These are phyloP conservation scores for Phytophthora europaea DNA, from an alignment of 352 stramenopile genomes.

Conservation along the genomic window DNA sequence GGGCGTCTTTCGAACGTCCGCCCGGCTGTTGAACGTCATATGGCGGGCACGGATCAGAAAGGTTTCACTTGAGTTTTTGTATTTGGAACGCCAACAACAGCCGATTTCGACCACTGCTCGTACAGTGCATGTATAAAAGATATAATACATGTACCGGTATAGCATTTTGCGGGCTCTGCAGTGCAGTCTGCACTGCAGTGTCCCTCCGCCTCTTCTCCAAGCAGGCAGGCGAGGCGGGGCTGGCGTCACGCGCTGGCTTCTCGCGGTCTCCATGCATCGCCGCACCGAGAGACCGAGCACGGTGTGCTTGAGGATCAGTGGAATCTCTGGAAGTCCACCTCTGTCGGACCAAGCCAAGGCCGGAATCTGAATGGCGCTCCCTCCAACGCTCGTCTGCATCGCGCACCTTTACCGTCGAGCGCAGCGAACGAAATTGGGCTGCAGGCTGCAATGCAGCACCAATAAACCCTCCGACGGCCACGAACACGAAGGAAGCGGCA, in stretches of 20 bases:
- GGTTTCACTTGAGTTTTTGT: constrained; percentile 15
- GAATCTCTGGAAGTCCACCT: constrained; percentile 3
- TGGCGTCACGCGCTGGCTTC: constrained; percentile 37
- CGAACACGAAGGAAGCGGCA: neutral
- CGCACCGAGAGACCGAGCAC: constrained; percentile 10
- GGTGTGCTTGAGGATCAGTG: neutral
- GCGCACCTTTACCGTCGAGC: neutral
- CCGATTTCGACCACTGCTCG: neutral
- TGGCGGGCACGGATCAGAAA: constrained; percentile 33
- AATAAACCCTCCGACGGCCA: neutral
- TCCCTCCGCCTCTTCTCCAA: constrained; percentile 29
- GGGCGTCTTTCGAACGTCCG: constrained; percentile 16
- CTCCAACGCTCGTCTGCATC: constrained; percentile 7
- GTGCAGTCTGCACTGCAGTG: neutral
- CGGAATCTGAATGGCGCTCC: neutral
- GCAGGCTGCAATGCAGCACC: neutral
- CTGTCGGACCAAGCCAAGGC: constrained; percentile 1
- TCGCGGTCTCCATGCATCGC: neutral
- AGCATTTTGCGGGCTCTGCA: neutral
- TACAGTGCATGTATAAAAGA: no score
- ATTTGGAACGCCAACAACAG: constrained; percentile 1
- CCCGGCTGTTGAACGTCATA: constrained; percentile 13
- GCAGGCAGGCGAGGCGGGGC: constrained; percentile 7
- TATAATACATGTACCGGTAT: no score
- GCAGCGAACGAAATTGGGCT: constrained; percentile 27